Conservation (phyloP, 2,329 filamentous ascomycete species). For the Venturia aucupariae region DNA sequence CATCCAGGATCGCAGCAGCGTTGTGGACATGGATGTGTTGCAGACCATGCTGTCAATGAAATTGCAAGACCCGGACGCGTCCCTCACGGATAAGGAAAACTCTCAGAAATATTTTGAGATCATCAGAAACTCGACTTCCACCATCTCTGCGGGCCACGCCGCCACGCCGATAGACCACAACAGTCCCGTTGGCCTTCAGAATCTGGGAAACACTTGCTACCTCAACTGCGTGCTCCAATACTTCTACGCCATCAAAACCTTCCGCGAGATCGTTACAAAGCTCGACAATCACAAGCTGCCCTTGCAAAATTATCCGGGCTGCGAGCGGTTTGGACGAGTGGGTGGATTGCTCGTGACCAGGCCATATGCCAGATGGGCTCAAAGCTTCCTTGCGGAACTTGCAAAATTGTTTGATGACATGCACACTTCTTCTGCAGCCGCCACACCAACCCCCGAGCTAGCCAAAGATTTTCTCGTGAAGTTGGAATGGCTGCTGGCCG, state of each 20-base stretch:
- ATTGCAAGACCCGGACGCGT: neutral
- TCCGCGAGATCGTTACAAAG: slow-evolving; percentile 71
- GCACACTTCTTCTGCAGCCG: slow-evolving; percentile 51
- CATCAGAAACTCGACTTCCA: slow-evolving; percentile 1
- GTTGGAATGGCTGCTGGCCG: slow-evolving; percentile 58
- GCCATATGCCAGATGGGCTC: slow-evolving; percentile 49
- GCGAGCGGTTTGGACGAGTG: slow-evolving; percentile 58
- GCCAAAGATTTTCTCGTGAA: slow-evolving; percentile 44
- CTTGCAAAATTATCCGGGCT: slow-evolving; percentile 36
- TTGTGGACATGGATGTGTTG: slow-evolving; percentile 38
- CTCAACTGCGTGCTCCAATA: slow-evolving; percentile 95
- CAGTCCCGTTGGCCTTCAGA: slow-evolving; percentile 70
- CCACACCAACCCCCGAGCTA: slow-evolving; percentile 24
- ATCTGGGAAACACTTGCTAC: slow-evolving; percentile 97
- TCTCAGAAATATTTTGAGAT: slow-evolving; percentile 7
- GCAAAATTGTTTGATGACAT: slow-evolving; percentile 61
- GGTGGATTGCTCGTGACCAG: slow-evolving; percentile 60
- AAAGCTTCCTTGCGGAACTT: slow-evolving; percentile 70
- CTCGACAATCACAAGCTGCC: slow-evolving; percentile 57
- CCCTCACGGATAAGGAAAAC: slow-evolving; percentile 13
- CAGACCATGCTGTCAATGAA: slow-evolving; percentile 15
- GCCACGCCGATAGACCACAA: slow-evolving; percentile 19
- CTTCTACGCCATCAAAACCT: slow-evolving; percentile 76
- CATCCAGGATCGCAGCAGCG: slow-evolving; percentile 43
- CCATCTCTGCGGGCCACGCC: too few relatives aligned